Base-by-base conservation (phyloP, 2,329 filamentous ascomycete genomes). In the Ophioceras dolichostomum region DNA sequence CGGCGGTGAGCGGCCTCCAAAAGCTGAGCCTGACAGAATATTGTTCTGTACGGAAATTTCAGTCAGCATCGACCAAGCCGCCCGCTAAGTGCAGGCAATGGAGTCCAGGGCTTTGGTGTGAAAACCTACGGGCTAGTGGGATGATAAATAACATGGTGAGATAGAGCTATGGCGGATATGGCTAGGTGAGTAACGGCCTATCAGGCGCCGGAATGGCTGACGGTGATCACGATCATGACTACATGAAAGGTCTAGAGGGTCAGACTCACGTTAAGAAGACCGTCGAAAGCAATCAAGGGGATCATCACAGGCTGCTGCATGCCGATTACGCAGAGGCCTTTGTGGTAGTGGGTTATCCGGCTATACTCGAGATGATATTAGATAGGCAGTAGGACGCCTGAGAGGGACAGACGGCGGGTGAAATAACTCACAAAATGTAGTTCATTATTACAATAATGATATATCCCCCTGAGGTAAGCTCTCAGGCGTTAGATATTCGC, bases 281-380 rank as follows among this genome's bases (percentile, higher is more conserved):
- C 32, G 17, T 34, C 32, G 21, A 34, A 34, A 19, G 19, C 32
- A 14, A 34, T 34, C 19, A 34, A 19, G 32, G 32, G 32, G 18
- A 34, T 34, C 32, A 34, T 20, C 5, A 22, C 32, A n/a, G 17
- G 21, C 21, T 21, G 19, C 9, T 5, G 19, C 18, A 20, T 18
- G 12, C 32, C 32, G 14, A 34, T 34, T n/a, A 34, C 19, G 18
- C 32, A 34, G 14, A 14, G 19, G 19, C 32, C 32, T 4, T 34
- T 17, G 16, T 34, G 16, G 32, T 12, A 34, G 21, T 20, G 14
- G 16, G 19, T 34, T 18, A 34, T 18, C 14, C 32, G 32, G 14
- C 32, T 34, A 10, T 32, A 17, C 10, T 12, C 3, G 10, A 32
- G 30, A 4, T n/a, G n/a, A n/a, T n/a, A n/a, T n/a, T n/a, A n/a